A percentile compares a stretch with the other conserved stretches of the same genome.
Evolutionary conservation across 2,329 filamentous ascomycete genomes (phyloP).

Genomic region (Alternaria dauci): DNA sequence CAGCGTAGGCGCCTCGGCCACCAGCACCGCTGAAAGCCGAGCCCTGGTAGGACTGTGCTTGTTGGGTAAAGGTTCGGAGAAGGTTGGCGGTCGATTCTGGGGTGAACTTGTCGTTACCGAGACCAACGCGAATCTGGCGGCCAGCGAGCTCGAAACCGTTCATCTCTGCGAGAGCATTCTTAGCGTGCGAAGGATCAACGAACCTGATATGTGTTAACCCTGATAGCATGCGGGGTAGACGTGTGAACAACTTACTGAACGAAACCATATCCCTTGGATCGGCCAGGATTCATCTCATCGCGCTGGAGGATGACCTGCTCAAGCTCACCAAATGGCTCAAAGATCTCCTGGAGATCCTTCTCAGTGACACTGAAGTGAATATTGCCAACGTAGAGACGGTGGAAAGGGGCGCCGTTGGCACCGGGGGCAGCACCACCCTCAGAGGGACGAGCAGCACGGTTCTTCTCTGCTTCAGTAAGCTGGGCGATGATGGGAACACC

Average conservation of each 20-base stretch:
- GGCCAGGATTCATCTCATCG: conserved; percentile 74
- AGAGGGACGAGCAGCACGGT: conserved; percentile 88
- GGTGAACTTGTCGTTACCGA: conserved; percentile 99
- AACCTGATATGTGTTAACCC: conserved; percentile 69
- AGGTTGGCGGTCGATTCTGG: conserved; percentile 94
- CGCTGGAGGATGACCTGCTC: conserved; percentile 98
- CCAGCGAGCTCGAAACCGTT: conserved; percentile 98
- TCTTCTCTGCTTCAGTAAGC: conserved; percentile 98
- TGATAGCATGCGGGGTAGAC: not conserved
- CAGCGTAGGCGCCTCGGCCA: conserved; percentile 83
- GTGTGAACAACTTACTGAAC: conserved; percentile 78
- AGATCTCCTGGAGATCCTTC: conserved; percentile 92
- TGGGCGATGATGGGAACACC: conserved; percentile 99
- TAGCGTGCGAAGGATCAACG: conserved; percentile 86
- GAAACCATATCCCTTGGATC: conserved; percentile 87
- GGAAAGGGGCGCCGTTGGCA: conserved; percentile 89
- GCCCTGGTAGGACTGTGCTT: conserved; percentile 73
- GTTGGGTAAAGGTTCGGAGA: conserved; percentile 85
- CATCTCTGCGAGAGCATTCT: conserved; percentile 97
- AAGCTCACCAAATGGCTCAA: conserved; percentile 96
- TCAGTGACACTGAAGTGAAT: conserved; percentile 99
- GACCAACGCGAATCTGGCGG: conserved; percentile 95
- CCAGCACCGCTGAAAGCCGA: conserved; percentile 91
- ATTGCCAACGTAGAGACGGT: conserved; percentile 97
- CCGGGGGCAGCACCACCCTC: conserved; percentile 65